These are phyloP conservation scores for Cryptococcus maquisensis DNA, from an alignment of 1,284 basidiomycete species.

Conservation along the genomic window DNA sequence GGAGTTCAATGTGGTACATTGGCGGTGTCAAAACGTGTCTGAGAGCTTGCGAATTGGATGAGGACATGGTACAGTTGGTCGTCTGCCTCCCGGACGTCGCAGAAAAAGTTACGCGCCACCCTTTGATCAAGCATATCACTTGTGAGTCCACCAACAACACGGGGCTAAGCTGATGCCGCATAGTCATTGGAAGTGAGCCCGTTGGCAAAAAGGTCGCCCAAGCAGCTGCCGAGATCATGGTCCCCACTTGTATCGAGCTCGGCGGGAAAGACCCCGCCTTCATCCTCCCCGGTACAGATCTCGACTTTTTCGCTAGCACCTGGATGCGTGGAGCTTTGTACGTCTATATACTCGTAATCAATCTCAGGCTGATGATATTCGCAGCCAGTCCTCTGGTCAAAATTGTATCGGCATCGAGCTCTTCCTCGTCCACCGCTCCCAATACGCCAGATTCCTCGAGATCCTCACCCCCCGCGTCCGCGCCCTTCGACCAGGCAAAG, in stretches of 20 bases:
- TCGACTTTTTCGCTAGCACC: constrained; percentile 52
- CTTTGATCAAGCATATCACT: constrained; percentile 64
- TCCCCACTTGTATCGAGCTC: constrained; percentile 84
- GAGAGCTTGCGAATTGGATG: constrained; percentile 69
- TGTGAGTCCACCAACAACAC: constrained; percentile 31
- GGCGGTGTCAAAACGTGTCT: constrained; percentile 70
- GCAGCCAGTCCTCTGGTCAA: constrained; percentile 59
- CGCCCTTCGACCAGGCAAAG: constrained; percentile 61
- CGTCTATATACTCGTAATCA: not conserved
- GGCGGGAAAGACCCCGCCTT: constrained; percentile 61
- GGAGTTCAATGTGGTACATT: constrained; percentile 78
- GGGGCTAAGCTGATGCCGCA: not conserved
- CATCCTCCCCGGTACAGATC: constrained; percentile 51
- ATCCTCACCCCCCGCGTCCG: constrained; percentile 61
- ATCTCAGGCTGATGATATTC: not conserved
- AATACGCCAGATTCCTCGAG: constrained; percentile 68
- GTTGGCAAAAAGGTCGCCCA: constrained; percentile 78
- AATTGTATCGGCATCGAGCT: constrained; percentile 97
- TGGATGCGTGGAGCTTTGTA: constrained; percentile 84
- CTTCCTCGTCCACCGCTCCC: constrained; percentile 72
- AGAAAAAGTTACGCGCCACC: constrained; percentile 72
- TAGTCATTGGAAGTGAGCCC: constrained; percentile 85
- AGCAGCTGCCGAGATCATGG: constrained; percentile 78
- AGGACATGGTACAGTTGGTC: constrained; percentile 79
- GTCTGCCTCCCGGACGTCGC: constrained; percentile 86